Base-by-base conservation (phyloP, 352 stramenopile species). In the Thraustochytrium striatum region DNA sequence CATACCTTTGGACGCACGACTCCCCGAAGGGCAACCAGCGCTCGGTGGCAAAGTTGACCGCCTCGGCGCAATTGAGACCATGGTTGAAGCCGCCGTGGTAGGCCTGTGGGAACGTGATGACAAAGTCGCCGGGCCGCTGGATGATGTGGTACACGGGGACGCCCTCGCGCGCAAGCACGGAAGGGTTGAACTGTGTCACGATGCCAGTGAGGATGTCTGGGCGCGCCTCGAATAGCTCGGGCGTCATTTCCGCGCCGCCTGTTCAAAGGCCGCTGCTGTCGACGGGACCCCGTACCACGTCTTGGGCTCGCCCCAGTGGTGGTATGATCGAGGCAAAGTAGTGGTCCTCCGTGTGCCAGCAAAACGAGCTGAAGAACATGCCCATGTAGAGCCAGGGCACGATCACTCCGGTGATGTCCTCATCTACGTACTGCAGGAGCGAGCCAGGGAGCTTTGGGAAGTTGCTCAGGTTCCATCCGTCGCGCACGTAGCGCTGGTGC, bases 311-410 rank as follows among this genome's bases (percentile, higher is more conserved):
- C 96, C 96, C 28, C 89, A 94, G 85, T 99, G 96, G 72, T 98
- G 87, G 85, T 99, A 99, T 99, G 83, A 99, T 98, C 69, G 90
- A 97, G 80, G 98, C 98, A 70, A 99, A 95, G 86, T 99, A 98
- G 86, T 99, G 97, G 84, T 99, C 96, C 85, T 99, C 96, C 39
- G 97, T 97, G 83, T 99, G 96, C 95, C 95, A 99, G 83, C 93
- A 98, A 84, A 99, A 99, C 0, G 96, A 98, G 3, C 93, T 97
- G 80, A 99, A 99, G 36, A 97, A 91, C 88, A 98, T 98, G 28
- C 96, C 96, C 82, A 98, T 94, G 85, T 99, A 99, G 69, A 99
- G 88, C 96, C 96, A 99, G n/a, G 96, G 96, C 25, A 99, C 90
- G 88, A 98, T 99, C 11, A 99, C 95, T 0, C 96, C 96, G 83